A percentile compares a stretch with the other conserved stretches of the same genome.
Evolutionary conservation across 257 asterid genomes (phyloP).

Genomic region (Solanum microdontum): DNA sequence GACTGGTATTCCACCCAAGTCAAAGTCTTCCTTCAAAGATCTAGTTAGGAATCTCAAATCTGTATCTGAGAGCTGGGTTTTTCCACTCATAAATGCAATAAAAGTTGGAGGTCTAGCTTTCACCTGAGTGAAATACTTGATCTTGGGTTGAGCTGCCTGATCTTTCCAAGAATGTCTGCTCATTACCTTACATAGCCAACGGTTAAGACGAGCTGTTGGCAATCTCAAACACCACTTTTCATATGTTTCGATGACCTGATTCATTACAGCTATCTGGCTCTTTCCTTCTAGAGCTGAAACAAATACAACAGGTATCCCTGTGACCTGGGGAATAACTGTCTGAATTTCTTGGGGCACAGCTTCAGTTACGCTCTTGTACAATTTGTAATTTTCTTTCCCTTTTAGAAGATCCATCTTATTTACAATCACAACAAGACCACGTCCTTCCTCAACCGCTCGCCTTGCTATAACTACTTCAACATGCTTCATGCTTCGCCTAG

Average conservation of each 20-base stretch:
- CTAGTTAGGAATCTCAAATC: slow-evolving; percentile 76
- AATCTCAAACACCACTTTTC: slow-evolving; percentile 82
- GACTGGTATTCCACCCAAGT: slow-evolving; percentile 87
- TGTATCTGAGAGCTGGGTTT: slow-evolving; percentile 53
- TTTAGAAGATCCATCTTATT: slow-evolving; percentile 84
- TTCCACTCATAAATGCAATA: slow-evolving; percentile 75
- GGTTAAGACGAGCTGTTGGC: slow-evolving; percentile 86
- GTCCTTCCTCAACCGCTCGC: slow-evolving; percentile 93
- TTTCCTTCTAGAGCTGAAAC: slow-evolving; percentile 86
- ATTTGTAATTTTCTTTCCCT: slow-evolving; percentile 44
- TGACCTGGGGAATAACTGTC: slow-evolving; percentile 86
- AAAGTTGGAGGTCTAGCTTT: slow-evolving; percentile 98
- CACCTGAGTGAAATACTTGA: slow-evolving; percentile 90
- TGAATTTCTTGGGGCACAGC: slow-evolving; percentile 90
- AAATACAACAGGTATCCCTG: slow-evolving; percentile 84
- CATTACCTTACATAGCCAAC: slow-evolving; percentile 93
- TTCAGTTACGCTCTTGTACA: slow-evolving; percentile 41
- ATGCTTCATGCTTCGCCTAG: slow-evolving; percentile 79
- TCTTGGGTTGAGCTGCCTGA: slow-evolving; percentile 84
- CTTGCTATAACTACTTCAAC: slow-evolving; percentile 95
- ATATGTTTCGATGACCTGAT: slow-evolving; percentile 62
- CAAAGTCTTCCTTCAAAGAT: slow-evolving; percentile 83
- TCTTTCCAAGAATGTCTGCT: slow-evolving; percentile 98
- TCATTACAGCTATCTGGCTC: slow-evolving; percentile 66
- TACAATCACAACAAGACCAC: slow-evolving; percentile 78